Base-by-base conservation (phyloP, 768 basidiomycete genomes). In the Phylloporus sp. region DNA sequence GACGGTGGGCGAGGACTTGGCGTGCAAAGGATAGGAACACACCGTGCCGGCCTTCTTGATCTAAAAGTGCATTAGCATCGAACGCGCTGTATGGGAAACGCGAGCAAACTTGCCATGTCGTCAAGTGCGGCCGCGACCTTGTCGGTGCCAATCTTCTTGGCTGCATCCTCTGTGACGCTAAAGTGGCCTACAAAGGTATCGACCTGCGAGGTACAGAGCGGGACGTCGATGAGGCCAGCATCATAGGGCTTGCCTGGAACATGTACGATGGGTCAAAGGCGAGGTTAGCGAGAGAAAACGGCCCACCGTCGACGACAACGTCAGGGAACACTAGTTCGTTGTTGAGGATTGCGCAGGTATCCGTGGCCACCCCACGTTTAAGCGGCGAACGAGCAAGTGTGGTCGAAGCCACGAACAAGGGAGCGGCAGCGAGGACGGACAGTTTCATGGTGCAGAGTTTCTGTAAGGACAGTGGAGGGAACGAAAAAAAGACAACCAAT, bases 21-120 rank as follows among this genome's bases (percentile, higher is more conserved):
- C 51, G 38, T 71, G 65, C n/a, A 44, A 45, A 8, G 71, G 71
- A 46, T 64, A 70, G 7, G 56, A 40, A 46, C 71, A 71, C 29
- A 60, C 31, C 23, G 54, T 31, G 31, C 58, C 57, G 0, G 36
- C 21, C 22, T 33, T 31, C 37, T 59, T 54, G 43, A 69, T 56
- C 70, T 69, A 10, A 44, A 32, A 31, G 24, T 14, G 0, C 5
- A 24, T 46, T 2, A 53, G 28, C 1, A 26, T n/a, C 7, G 9
- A 6, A 14, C 31, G 3, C 5, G 9, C 11, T 10, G 15, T 20
- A 32, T 1, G 15, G 43, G 5, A 21, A 28, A n/a, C n/a, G n/a
- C 34, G 22, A 36, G 21, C 38, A 9, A 20, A 41, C 38, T 15
- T 44, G 63, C 70, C 57, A 71, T 42, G 27, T 14, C 44, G 15